Evolutionary conservation across 495 filamentous ascomycete genomes (phyloP), one percentile per base, ranked within the genome.

Genomic region (Penicillium paxilli): DNA sequence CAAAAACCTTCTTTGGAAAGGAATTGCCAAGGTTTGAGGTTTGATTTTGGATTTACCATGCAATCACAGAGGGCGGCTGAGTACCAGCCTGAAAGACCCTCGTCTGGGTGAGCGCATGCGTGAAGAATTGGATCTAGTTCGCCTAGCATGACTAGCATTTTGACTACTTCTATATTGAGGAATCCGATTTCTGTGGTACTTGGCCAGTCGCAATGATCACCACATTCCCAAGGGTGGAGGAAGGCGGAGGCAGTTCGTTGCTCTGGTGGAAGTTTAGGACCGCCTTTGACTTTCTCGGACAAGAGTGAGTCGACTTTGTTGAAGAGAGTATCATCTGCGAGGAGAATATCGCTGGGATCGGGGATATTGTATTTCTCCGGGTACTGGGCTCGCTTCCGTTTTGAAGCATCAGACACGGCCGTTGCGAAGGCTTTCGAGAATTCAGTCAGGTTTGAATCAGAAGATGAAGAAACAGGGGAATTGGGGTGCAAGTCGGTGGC

Each of bases 51-150:
- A 22, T 4, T 51, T 51, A 56, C 41, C 40, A 24, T 30, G 47
- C 47, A 56, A 38, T 37, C 8, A 47, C 53, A 56, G 23, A n/a
- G 6, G 11, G 49, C 49, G 45, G 38, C 37, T 23, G 4, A 22
- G 17, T 52, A 44, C 38, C 49, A 52, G 9, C 24, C 40, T 45
- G 23, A 44, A 30, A 52, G 17, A n/a, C 38, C 49, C 20, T 19
- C 38, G 40, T 52, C 49, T 45, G 49, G 49, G 26, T 52, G 49
- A 45, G 40, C 49, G 25, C 49, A 52, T 21, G 49, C 49, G 16
- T 35, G 49, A 35, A 52, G 49, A 52, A 52, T 52, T 32, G 49
- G 49, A 32, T 24, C 49, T 26, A 52, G 16, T 33, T 52, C 49
- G 17, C 49, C 49, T 30, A 44, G 40, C 37, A 52, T 52, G 26